A percentile compares a stretch with the other conserved stretches of the same genome.
Conservation (phyloP, 805 yeast genomes). For the Peterozyma xylosa region DNA sequence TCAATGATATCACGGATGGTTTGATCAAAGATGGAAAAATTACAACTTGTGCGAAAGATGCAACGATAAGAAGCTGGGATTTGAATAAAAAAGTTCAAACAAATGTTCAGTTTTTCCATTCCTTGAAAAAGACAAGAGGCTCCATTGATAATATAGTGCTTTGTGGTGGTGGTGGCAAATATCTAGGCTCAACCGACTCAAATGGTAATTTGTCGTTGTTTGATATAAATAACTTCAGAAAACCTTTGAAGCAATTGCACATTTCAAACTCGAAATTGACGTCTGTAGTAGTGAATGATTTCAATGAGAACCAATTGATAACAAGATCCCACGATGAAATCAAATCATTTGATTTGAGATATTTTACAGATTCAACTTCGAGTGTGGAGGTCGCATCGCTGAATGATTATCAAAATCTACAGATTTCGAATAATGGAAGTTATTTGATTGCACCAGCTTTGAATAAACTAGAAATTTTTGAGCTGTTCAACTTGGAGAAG, state of each 20-base stretch:
- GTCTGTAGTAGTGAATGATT: conserved; percentile 1
- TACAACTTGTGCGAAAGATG: conserved; percentile 16
- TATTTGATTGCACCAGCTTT: conserved; percentile 4
- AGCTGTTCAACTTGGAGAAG: conserved; percentile 15
- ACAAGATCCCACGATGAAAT: conserved; percentile 9
- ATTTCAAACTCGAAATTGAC: background rate
- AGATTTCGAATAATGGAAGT: conserved; percentile 5
- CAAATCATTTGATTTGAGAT: conserved; percentile 16
- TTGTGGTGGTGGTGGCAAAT: background rate
- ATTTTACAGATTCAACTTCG: conserved; percentile 11
- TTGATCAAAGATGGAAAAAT: conserved; percentile 3
- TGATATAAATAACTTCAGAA: conserved; percentile 4
- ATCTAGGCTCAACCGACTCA: conserved; percentile 8
- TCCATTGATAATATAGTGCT: background rate
- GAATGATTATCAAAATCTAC: conserved; percentile 7
- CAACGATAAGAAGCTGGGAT: conserved; percentile 21
- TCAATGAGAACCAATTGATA: conserved; percentile 5
- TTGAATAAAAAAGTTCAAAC: conserved; percentile 10
- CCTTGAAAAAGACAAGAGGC: conserved; percentile 4
- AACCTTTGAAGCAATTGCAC: background rate
- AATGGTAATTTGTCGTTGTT: conserved; percentile 1
- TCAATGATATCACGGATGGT: conserved; percentile 15
- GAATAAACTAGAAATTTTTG: conserved; percentile 9
- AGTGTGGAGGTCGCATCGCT: conserved; percentile 9
- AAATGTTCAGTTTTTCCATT: conserved; percentile 11